Percentiles rank a stretch among this genome's conserved stretches.
These are phyloP conservation scores for Inga laurina DNA, from an alignment of 306 rosid genomes.

Conservation along the genomic window DNA sequence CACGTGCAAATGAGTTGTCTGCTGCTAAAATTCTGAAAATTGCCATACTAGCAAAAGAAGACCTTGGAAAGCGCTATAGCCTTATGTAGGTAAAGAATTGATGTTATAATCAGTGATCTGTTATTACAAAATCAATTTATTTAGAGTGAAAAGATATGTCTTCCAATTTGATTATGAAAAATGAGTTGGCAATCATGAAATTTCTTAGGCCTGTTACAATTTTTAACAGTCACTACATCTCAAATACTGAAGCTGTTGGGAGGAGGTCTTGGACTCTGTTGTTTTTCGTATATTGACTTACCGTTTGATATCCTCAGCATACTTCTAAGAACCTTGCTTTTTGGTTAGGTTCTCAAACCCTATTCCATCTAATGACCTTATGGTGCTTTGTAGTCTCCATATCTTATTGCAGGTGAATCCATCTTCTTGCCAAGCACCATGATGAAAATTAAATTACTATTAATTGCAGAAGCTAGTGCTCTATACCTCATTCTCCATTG, in stretches of 20 bases:
- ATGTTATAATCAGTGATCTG: neutral
- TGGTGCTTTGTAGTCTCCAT: neutral
- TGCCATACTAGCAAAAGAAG: neutral
- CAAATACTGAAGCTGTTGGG: neutral
- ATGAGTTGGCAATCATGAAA: neutral
- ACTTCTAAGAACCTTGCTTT: neutral
- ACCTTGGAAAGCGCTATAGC: neutral
- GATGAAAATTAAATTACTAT: slow-evolving; percentile 47
- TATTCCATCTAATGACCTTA: neutral
- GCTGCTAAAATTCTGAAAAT: neutral
- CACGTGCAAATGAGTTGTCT: neutral
- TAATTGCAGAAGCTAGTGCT: slow-evolving; percentile 67
- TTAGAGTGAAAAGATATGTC: neutral
- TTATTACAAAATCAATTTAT: neutral
- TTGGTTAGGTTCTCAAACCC: neutral
- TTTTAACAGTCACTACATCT: neutral
- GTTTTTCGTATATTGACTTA: neutral
- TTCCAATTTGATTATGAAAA: neutral
- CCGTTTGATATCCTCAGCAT: neutral
- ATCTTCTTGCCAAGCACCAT: slow-evolving; percentile 59
- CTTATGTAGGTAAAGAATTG: neutral
- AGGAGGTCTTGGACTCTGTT: neutral
- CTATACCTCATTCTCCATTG: slow-evolving; percentile 50
- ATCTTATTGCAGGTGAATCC: slow-evolving; percentile 35
- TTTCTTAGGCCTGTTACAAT: neutral